Evolutionary conservation across 2,329 filamentous ascomycete genomes (phyloP), one percentile per base, ranked within the genome.

Genomic region (Gyromitra esculenta): DNA sequence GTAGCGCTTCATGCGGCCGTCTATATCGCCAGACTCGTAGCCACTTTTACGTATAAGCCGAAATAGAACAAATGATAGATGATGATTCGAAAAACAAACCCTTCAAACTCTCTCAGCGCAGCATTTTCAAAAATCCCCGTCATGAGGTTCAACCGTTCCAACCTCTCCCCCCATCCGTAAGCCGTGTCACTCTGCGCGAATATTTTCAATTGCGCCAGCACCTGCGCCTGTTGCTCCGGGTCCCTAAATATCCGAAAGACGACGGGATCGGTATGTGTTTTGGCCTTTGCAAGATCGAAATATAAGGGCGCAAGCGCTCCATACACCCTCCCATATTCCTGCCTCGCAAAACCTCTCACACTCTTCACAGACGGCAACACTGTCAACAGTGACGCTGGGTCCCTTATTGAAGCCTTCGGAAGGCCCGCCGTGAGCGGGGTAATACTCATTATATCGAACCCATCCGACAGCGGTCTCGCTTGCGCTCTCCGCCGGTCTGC

Each of bases 261-360:
- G 43, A 93, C 87, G 5, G 92, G 93, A 79, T 97, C 92, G 13
- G 92, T 89, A 84, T 92, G 93, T 78, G 86, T 92, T 84, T 87
- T 89, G 1, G 91, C 90, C 77, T 86, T 87, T 45, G 88, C 89
- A 54, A 98, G 88, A 82, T 99, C 93, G 79, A 89, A 89, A 84
- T 98, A 99, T 81, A 96, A 95, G 0, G 94, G 94, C 9, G 91
- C 92, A 80, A 99, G 84, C 2, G 92, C 92, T n/a, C 90, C 91
- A 83, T 98, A 96, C 13, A 98, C 87, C 82, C 91, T 96, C 15
- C 92, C 95, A 82, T 94, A 99, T 83, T 98, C 94, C 80, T 96
- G 90, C 77, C 94, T 89, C 57, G 96, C 96, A 80, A 90, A 89
- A 3, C 95, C 96, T 54, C 96, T 88, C 65, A 96, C 89, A 62